Evolutionary conservation across 306 rosid species (phyloP).

Genomic region (Prunus kanzakura): DNA sequence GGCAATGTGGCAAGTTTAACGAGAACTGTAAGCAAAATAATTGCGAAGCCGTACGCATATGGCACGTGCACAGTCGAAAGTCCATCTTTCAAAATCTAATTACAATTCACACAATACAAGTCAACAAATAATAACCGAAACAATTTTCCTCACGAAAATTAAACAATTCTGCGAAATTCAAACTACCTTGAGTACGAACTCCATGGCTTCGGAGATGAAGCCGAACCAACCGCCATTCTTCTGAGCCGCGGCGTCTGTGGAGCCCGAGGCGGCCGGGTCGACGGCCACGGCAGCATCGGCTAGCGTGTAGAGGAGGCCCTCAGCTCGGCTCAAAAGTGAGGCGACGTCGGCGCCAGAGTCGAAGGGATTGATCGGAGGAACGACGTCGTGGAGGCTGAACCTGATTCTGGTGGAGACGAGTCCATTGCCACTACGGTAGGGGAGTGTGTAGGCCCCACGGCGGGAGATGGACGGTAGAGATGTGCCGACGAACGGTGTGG

Average conservation of each 20-base stretch:
- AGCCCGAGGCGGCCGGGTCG: constrained; percentile 40
- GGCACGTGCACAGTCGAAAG: constrained; percentile 83
- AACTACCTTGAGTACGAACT: constrained; percentile 79
- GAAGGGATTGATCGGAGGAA: constrained; percentile 63
- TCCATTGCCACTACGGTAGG: constrained; percentile 32
- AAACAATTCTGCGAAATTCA: background rate
- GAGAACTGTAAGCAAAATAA: constrained; percentile 79
- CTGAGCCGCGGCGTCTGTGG: constrained; percentile 58
- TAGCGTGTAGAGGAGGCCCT: constrained; percentile 79
- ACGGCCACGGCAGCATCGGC: constrained; percentile 78
- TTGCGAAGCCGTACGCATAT: constrained; percentile 90
- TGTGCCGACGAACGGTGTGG: constrained; percentile 64
- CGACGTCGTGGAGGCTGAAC: constrained; percentile 69
- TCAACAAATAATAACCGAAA: background rate
- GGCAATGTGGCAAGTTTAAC: constrained; percentile 83
- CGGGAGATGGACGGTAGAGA: constrained; percentile 60
- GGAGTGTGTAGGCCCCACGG: constrained; percentile 39
- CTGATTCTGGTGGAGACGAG: constrained; percentile 58
- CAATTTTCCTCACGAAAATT: background rate
- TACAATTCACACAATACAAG: background rate
- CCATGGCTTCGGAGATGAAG: constrained; percentile 90
- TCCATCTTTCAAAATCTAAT: constrained; percentile 81
- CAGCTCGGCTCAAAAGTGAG: constrained; percentile 47
- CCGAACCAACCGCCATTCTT: constrained; percentile 95
- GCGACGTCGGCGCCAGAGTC: constrained; percentile 41